Evolutionary conservation across 2,329 filamentous ascomycete genomes (phyloP), one percentile per base, ranked within the genome.

Genomic region (Aspergillus terreus): DNA sequence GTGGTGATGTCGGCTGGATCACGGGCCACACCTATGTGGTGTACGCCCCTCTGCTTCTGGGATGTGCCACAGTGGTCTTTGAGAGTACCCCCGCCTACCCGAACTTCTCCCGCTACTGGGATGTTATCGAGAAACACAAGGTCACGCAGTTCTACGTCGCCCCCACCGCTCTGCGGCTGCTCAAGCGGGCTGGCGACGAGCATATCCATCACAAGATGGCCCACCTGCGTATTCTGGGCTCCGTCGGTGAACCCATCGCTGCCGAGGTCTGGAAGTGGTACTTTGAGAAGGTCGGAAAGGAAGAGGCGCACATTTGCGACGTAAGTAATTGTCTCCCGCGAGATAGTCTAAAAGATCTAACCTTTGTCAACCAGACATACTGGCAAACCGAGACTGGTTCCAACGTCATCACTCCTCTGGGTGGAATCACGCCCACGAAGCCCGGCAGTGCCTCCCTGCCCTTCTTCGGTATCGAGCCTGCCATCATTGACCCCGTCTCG

Each of bases 191-290:
- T 27, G 94, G 94, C 54, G 86, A 97, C 69, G 83, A 97, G 68
- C 90, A 94, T 69, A 90, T 97, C 64, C 89, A 90, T 76, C 84
- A 87, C 66, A 78, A 90, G 68, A 94, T 99, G 89, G 87, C 89
- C 75, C 83, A 90, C 64, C 82, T 99, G 56, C 84, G 94, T 69
- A 87, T 97, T 5, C 79, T 99, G 17, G 94, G 92, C 53, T 96
- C 92, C 15, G 94, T 99, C 52, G 94, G 94, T 61, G 94, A 99
- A 78, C 94, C 94, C 36, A 99, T 99, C 65, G 92, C 94, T 15
- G 90, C 92, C 19, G 94, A 99, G 73, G 88, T 99, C 53, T 99
- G 94, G 94, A 97, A 97, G 77, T 99, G 94, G 94, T 99, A 97
- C 77, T 92, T 91, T 71, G 91, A 97, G 73, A 82, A 88, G 61